Percentiles rank a stretch among this genome's conserved stretches.
Evolutionary conservation across 495 filamentous ascomycete genomes (phyloP).

Genomic region (Cenococcum geophilum): DNA sequence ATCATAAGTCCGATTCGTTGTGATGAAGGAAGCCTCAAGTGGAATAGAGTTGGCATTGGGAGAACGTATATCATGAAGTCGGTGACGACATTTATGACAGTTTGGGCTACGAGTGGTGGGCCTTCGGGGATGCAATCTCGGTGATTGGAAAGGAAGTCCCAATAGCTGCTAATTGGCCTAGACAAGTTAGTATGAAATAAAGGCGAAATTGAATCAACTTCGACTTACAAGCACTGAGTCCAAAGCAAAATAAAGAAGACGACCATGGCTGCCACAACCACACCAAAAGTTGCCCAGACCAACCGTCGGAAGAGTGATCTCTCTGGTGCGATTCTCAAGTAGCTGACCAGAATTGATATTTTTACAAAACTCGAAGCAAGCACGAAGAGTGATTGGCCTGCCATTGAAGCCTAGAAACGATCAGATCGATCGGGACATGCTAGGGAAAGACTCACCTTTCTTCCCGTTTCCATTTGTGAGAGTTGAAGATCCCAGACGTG

Average conservation of each 20-base stretch:
- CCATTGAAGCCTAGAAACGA: slow-evolving; percentile 25
- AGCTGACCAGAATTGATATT: slow-evolving; percentile 32
- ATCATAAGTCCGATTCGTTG: slow-evolving; percentile 26
- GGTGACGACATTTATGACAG: slow-evolving; percentile 23
- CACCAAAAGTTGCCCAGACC: slow-evolving; percentile 23
- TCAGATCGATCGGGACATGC: not conserved
- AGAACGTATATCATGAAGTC: slow-evolving; percentile 30
- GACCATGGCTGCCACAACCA: slow-evolving; percentile 27
- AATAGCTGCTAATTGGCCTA: slow-evolving; percentile 28
- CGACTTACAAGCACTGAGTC: slow-evolving; percentile 27
- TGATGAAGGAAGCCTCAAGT: slow-evolving; percentile 11
- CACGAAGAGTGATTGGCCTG: slow-evolving; percentile 29
- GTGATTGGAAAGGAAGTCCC: slow-evolving; percentile 20
- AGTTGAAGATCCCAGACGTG: slow-evolving; percentile 31
- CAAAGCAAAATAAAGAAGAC: slow-evolving; percentile 25
- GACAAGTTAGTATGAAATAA: not conserved
- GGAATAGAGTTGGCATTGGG: slow-evolving; percentile 26
- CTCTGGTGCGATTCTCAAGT: slow-evolving; percentile 27
- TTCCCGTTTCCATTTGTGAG: slow-evolving; percentile 15
- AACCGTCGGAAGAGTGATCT: slow-evolving; percentile 25
- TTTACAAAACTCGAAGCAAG: slow-evolving; percentile 29
- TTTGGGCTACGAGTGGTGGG: slow-evolving; percentile 24
- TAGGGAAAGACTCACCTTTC: slow-evolving; percentile 22
- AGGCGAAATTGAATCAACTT: not conserved
- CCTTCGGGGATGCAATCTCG: slow-evolving; percentile 28